These are phyloP conservation scores for Yarrowia bubula DNA, from an alignment of 805 yeast species.

Conservation along the genomic window DNA sequence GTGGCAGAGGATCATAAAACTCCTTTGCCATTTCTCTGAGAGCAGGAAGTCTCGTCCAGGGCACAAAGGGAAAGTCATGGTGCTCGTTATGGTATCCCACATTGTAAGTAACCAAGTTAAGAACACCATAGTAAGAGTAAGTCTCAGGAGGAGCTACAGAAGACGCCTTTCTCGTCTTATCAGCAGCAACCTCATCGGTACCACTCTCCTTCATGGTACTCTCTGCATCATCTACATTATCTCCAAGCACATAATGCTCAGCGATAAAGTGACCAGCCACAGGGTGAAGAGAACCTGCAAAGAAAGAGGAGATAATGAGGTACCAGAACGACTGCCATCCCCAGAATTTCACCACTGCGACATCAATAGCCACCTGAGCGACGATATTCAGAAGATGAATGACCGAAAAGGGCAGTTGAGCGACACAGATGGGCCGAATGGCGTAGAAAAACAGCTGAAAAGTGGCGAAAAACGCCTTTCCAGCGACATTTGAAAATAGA, in stretches of 20 bases:
- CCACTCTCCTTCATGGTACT: constrained; percentile 3
- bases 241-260: constrained; percentile 73
- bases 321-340: constrained; percentile 65
- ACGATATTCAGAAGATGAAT: constrained; percentile 69
- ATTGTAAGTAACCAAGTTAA: constrained; percentile 81
- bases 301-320: constrained; percentile 70
- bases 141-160: constrained; percentile 65
- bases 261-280: constrained; percentile 94
- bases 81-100: constrained; percentile 95
- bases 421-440: constrained; percentile 81
- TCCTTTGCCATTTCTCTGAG: constrained; percentile 69
- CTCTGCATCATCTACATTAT: constrained; percentile 5
- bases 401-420: constrained; percentile 68
- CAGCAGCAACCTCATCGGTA: not conserved
- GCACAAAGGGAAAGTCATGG: constrained; percentile 91
- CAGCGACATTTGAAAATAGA: constrained; percentile 69
- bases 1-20: constrained; percentile 77
- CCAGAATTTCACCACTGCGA: constrained; percentile 55
- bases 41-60: constrained; percentile 77
- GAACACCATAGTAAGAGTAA: constrained; percentile 79
- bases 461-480: constrained; percentile 87
- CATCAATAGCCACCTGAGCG: constrained; percentile 58
- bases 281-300: constrained; percentile 92
- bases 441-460: constrained; percentile 90
- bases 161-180: not conserved